Evolutionary conservation across 129 eudicot species (phyloP).

Genomic region (Calendula officinalis): DNA sequence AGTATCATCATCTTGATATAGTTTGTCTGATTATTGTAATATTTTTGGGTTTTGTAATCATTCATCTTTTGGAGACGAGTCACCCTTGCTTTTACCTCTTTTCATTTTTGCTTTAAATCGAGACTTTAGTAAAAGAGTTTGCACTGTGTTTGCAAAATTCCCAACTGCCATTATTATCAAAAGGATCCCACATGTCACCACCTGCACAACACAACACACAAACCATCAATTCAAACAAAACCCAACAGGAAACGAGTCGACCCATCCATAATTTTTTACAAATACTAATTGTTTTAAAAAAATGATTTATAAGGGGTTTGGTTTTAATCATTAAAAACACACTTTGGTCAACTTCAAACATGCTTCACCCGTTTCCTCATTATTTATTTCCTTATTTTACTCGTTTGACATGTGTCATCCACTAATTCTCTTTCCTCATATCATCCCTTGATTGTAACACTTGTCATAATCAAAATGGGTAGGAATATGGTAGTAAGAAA

Average conservation of each 20-base stretch:
- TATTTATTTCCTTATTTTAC: background rate
- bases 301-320: background rate
- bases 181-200: slow-evolving; percentile 73
- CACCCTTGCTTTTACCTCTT: slow-evolving; percentile 68
- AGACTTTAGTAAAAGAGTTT: slow-evolving; percentile 72
- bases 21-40: slow-evolving; percentile 17
- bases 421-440: no score
- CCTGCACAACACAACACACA: slow-evolving; percentile 42
- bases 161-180: slow-evolving; percentile 88
- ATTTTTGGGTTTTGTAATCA: slow-evolving; percentile 11
- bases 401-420: no score
- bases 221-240: background rate
- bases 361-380: no score
- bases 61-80: slow-evolving; percentile 35
- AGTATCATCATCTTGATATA: slow-evolving; percentile 20
- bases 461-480: no score
- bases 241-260: slow-evolving; percentile 4
- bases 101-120: slow-evolving; percentile 86
- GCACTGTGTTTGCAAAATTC: slow-evolving; percentile 88
- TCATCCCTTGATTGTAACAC: no score
- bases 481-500: no score
- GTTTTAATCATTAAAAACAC: no score
- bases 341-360: no score
- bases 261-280: background rate
- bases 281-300: background rate